Percentiles rank a stretch among this genome's conserved stretches.
phyloP scores from a whole-genome alignment of 2,329 filamentous ascomycete genomes.

The Fusarium dimerum region DNA sequence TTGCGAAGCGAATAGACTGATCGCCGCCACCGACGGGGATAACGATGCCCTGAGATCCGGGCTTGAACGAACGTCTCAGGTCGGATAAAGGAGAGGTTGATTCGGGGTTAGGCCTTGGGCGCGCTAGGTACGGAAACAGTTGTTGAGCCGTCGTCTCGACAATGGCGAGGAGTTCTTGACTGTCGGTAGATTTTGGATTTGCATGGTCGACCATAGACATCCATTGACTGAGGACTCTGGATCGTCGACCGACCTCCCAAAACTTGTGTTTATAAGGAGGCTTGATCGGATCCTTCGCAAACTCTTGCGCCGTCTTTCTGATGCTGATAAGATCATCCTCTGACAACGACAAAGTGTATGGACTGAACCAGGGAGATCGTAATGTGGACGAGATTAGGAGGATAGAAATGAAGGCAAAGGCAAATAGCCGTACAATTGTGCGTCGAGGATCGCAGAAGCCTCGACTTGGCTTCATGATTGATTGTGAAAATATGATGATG shows the following conservation, averaged over 20 bases:
- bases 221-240: slow-evolving; percentile 12
- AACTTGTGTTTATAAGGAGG: slow-evolving; percentile 32
- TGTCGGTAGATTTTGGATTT: background rate
- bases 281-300: slow-evolving; percentile 22
- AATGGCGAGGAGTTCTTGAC: background rate
- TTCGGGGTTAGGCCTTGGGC: background rate
- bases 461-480: too few species aligned
- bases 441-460: too few species aligned
- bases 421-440: too few species aligned
- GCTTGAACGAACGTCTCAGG: slow-evolving; percentile 18
- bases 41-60: slow-evolving; percentile 31
- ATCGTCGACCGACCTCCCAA: slow-evolving; percentile 33
- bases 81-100: slow-evolving; percentile 25
- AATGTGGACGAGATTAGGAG: too few species aligned
- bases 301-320: slow-evolving; percentile 6
- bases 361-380: background rate
- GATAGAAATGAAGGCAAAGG: too few species aligned
- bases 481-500: too few species aligned
- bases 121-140: slow-evolving; percentile 28
- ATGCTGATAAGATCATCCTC: slow-evolving; percentile 2
- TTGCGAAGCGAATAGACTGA: slow-evolving; percentile 31
- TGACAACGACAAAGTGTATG: background rate
- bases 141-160: slow-evolving; percentile 10
- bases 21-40: slow-evolving; percentile 32
- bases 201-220: slow-evolving; percentile 7